Conservation (phyloP, 352 stramenopile species). For the Plasmopara halstedii region DNA sequence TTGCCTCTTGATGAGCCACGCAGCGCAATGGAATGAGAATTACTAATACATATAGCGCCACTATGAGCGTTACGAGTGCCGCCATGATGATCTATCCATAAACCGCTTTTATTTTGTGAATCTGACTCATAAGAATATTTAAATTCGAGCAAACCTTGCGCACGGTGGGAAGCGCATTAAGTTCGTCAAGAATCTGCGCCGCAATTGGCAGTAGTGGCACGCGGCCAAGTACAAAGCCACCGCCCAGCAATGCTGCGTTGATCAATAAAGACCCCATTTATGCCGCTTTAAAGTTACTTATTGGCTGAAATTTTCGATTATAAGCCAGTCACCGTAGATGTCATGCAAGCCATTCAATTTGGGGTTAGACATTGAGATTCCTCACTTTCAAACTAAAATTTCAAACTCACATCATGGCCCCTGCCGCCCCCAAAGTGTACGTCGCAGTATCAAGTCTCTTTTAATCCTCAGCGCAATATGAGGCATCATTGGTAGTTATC, state of each 20-base stretch:
- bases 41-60: constrained; percentile 53
- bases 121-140: neutral
- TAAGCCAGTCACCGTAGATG: constrained; percentile 21
- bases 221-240: constrained; percentile 56
- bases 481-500: constrained; percentile 44
- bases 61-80: constrained; percentile 29
- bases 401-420: constrained; percentile 65
- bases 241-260: constrained; percentile 49
- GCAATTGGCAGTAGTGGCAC: constrained; percentile 43
- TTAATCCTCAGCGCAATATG: neutral
- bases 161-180: constrained; percentile 26
- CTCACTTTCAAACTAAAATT: constrained; percentile 89
- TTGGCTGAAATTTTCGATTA: constrained; percentile 5
- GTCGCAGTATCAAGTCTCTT: constrained; percentile 18
- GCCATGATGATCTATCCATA: constrained; percentile 34
- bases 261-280: constrained; percentile 56
- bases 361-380: constrained; percentile 85
- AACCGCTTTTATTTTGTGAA: neutral
- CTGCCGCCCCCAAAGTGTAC: constrained; percentile 77
- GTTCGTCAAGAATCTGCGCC: constrained; percentile 36
- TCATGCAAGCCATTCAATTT: constrained; percentile 32
- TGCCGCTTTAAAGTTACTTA: neutral
- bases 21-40: constrained; percentile 48
- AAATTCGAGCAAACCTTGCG: constrained; percentile 40
- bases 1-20: constrained; percentile 9